phyloP scores from a whole-genome alignment of 2,329 filamentous ascomycete species.

The Fusarium stilboides region DNA sequence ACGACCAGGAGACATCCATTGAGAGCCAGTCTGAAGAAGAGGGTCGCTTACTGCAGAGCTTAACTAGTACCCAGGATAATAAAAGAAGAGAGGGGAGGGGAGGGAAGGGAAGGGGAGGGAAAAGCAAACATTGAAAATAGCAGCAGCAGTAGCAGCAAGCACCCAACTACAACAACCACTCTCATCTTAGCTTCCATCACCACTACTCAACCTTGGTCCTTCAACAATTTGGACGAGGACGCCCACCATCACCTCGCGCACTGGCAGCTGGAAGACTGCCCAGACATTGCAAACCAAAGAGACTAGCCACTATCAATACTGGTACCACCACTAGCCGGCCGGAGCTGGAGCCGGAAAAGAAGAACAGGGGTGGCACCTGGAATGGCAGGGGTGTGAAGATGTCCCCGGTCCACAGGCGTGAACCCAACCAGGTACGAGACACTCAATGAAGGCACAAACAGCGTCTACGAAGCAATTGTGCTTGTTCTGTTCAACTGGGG shows the following conservation, averaged over 20 bases:
- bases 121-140: neutral
- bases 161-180: conserved; percentile 4
- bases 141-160: neutral
- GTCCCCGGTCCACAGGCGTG: conserved; percentile 23
- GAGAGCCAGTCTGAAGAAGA: neutral
- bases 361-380: conserved; percentile 36
- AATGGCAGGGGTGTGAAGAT: conserved; percentile 23
- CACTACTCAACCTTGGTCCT: conserved; percentile 4
- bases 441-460: conserved; percentile 37
- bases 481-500: conserved; percentile 24
- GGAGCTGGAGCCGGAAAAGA: conserved; percentile 47
- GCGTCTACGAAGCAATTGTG: conserved; percentile 36
- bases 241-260: conserved; percentile 31
- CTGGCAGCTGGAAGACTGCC: conserved; percentile 30
- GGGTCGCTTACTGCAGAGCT: neutral
- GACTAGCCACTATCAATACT: conserved; percentile 12
- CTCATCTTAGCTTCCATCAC: conserved; percentile 17
- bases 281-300: conserved; percentile 5
- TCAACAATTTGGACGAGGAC: conserved; percentile 21
- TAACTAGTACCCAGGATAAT: neutral
- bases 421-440: conserved; percentile 31
- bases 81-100: conserved; percentile 4
- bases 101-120: neutral
- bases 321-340: conserved; percentile 39
- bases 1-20: conserved; percentile 13